phyloP scores from a whole-genome alignment of 2,329 filamentous ascomycete genomes.

The Colletotrichum tabaci region DNA sequence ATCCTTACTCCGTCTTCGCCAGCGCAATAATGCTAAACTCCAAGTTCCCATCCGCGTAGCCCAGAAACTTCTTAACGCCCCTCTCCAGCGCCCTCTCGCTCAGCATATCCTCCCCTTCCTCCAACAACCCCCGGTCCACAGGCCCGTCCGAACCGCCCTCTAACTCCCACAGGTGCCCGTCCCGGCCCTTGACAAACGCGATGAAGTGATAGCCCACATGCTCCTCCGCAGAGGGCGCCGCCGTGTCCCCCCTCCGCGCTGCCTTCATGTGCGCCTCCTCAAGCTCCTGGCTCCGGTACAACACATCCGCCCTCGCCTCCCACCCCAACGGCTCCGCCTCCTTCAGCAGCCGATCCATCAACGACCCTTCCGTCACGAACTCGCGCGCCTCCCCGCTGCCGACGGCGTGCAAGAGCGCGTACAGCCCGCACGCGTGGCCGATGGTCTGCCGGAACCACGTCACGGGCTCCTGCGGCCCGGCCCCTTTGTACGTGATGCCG shows the following conservation, averaged over 20 bases:
- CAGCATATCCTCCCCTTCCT: constrained; percentile 72
- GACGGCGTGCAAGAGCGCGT: constrained; percentile 81
- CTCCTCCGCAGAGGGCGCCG: constrained; percentile 72
- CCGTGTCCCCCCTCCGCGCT: constrained; percentile 77
- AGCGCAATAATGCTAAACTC: constrained; percentile 59
- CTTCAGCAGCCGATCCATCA: constrained; percentile 71
- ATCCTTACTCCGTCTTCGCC: constrained; percentile 42
- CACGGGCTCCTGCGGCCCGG: constrained; percentile 71
- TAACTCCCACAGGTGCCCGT: constrained; percentile 81
- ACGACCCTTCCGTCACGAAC: constrained; percentile 67
- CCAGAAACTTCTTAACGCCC: constrained; percentile 63
- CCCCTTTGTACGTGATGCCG: constrained; percentile 50
- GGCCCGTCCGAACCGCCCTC: constrained; percentile 83
- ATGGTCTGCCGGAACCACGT: constrained; percentile 92
- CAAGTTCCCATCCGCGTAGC: constrained; percentile 52
- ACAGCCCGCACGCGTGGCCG: constrained; percentile 84
- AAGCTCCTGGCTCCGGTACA: constrained; percentile 79
- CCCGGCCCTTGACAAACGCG: constrained; percentile 80
- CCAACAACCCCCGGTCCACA: constrained; percentile 73
- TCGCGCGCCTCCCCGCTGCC: constrained; percentile 76
- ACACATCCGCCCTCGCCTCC: constrained; percentile 73
- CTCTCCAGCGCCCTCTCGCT: constrained; percentile 78
- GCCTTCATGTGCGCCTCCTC: constrained; percentile 82
- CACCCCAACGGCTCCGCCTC: constrained; percentile 76
- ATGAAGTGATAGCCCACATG: constrained; percentile 83